A percentile compares a stretch with the other conserved stretches of the same genome.
Evolutionary conservation across 306 rosid species (phyloP).

Genomic region (Lithocarpus polystachyus): DNA sequence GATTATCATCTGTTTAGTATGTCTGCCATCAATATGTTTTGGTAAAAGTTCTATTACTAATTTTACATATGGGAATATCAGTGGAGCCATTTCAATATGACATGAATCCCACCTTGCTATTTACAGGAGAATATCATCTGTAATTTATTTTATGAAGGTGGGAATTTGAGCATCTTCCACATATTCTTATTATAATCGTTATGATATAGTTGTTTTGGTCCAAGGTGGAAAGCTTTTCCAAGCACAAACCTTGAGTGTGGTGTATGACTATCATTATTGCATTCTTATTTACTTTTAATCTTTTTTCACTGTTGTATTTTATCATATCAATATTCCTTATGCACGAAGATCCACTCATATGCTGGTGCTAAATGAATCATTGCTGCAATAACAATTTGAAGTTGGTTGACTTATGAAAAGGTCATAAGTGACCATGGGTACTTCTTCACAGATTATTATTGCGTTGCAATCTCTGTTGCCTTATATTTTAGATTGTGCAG

Average conservation of each 20-base stretch:
- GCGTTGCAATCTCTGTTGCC: background rate
- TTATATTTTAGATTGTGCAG: background rate
- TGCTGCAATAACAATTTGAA: background rate
- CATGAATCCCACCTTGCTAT: background rate
- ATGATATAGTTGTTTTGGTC: background rate
- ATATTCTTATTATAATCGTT: background rate
- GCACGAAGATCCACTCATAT: background rate
- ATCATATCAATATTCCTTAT: background rate
- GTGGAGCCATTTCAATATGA: background rate
- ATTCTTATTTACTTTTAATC: background rate
- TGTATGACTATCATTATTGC: background rate
- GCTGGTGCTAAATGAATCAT: conserved; percentile 1
- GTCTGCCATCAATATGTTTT: background rate
- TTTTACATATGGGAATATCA: background rate
- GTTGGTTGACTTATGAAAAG: background rate
- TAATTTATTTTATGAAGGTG: background rate
- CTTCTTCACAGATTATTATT: background rate
- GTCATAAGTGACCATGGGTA: background rate
- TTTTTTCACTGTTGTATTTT: background rate
- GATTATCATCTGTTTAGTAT: too few relatives aligned
- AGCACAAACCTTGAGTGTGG: background rate
- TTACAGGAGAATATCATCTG: background rate
- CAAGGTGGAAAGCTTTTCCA: background rate
- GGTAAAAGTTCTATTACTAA: background rate
- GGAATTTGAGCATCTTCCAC: background rate